A percentile compares a stretch with the other conserved stretches of the same genome.
Conservation (phyloP, 2,329 filamentous ascomycete genomes). For the Alternaria infectoria region DNA sequence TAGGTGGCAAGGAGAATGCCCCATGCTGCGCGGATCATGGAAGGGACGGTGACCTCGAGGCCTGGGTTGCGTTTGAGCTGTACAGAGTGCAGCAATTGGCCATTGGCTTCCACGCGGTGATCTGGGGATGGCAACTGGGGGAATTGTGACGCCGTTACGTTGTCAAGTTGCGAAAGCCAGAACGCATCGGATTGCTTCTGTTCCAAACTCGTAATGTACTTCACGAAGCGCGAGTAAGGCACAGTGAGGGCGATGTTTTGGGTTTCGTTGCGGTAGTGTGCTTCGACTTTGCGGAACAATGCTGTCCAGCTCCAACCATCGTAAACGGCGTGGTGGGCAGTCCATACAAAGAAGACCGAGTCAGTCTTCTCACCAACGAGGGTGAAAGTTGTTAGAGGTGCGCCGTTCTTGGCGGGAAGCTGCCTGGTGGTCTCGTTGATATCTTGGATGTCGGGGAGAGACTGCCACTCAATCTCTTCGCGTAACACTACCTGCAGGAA, state of each 20-base stretch:
- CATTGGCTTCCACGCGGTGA: conserved; percentile 39
- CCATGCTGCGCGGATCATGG: conserved; percentile 54
- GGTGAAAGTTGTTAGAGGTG: conserved; percentile 24
- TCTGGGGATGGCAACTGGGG: conserved; percentile 41
- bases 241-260: conserved; percentile 18
- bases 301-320: conserved; percentile 44
- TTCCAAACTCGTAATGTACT: conserved; percentile 36
- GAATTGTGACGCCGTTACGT: conserved; percentile 37
- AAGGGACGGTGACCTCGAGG: conserved; percentile 44
- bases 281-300: conserved; percentile 35
- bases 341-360: conserved; percentile 41
- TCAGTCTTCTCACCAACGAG: conserved; percentile 15
- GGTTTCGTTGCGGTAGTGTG: conserved; percentile 22
- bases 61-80: conserved; percentile 24
- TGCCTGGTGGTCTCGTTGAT: conserved; percentile 35
- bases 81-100: conserved; percentile 29
- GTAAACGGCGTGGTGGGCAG: conserved; percentile 47
- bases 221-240: conserved; percentile 43
- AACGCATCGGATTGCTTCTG: conserved; percentile 35
- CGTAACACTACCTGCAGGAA: conserved; percentile 43
- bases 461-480: conserved; percentile 28
- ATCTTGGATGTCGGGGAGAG: conserved; percentile 25
- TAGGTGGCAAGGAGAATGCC: conserved; percentile 54
- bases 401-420: conserved; percentile 37
- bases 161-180: conserved; percentile 37